These are phyloP conservation scores for Tuber brumale DNA, from an alignment of 495 filamentous ascomycete species.

Conservation along the genomic window DNA sequence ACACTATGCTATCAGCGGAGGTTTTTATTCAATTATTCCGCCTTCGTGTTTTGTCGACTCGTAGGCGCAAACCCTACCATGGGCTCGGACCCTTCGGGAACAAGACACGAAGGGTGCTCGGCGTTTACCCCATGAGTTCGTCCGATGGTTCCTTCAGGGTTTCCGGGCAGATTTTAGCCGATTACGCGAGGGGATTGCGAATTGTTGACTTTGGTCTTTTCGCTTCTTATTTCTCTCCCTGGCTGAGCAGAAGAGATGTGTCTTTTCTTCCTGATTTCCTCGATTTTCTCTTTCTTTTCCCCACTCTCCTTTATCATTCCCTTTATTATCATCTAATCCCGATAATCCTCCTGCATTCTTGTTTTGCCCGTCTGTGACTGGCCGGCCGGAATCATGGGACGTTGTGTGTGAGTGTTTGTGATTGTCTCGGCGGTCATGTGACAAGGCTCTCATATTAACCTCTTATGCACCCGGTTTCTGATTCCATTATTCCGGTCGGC, in stretches of 20 bases:
- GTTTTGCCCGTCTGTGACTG: slow-evolving; percentile 21
- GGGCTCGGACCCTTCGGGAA: slow-evolving; percentile 22
- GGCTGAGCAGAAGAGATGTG: slow-evolving; percentile 15
- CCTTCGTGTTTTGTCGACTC: slow-evolving; percentile 11
- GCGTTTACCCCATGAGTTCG: slow-evolving; percentile 37
- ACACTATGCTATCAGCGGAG: background rate
- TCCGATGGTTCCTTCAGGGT: slow-evolving; percentile 29
- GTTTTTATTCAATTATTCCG: background rate
- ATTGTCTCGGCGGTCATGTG: slow-evolving; percentile 32
- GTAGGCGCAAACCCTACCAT: slow-evolving; percentile 28
- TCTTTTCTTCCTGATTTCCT: slow-evolving; percentile 20
- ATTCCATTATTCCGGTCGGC: slow-evolving; percentile 6
- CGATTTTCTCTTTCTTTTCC: slow-evolving; percentile 9
- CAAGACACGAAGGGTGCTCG: slow-evolving; percentile 15
- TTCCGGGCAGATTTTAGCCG: slow-evolving; percentile 30
- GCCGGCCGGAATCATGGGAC: background rate
- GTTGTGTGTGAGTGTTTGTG: slow-evolving; percentile 15
- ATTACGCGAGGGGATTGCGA: slow-evolving; percentile 18
- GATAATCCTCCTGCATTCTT: background rate
- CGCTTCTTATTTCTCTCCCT: slow-evolving; percentile 16
- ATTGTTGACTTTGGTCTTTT: slow-evolving; percentile 25
- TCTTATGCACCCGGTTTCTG: slow-evolving; percentile 22
- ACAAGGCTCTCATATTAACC: slow-evolving; percentile 29
- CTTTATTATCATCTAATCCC: slow-evolving; percentile 16
- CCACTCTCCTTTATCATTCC: slow-evolving; percentile 4